A percentile compares a stretch with the other conserved stretches of the same genome.
These are phyloP conservation scores for Lepidium sativum DNA, from an alignment of 345 rosid species.

Conservation along the genomic window DNA sequence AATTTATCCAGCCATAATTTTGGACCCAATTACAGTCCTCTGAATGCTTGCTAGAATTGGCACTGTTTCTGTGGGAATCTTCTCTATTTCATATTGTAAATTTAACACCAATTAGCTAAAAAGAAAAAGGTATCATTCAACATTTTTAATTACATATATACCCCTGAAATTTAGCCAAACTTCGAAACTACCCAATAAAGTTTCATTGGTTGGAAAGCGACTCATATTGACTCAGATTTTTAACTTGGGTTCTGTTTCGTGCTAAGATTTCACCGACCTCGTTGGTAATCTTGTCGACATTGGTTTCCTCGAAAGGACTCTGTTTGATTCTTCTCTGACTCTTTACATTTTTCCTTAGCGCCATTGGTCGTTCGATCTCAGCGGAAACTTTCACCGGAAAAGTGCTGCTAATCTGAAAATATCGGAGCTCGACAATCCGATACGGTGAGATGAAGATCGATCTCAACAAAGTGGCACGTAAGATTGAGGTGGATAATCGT, in stretches of 20 bases:
- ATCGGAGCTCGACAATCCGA: background rate
- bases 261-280: background rate
- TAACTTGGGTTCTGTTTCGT: background rate
- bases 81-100: no score
- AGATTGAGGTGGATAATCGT: constrained; percentile 75
- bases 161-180: background rate
- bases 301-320: constrained; percentile 11
- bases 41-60: no score
- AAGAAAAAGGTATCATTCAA: no score
- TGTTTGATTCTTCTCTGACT: constrained; percentile 10
- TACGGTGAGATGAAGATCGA: constrained; percentile 53
- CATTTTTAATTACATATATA: background rate
- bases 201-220: background rate
- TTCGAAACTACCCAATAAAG: background rate
- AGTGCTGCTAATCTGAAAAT: background rate
- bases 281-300: constrained; percentile 27
- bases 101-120: no score
- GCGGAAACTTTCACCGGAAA: constrained; percentile 1
- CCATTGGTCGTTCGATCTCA: constrained; percentile 4
- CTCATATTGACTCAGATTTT: background rate
- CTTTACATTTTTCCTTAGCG: constrained; percentile 9
- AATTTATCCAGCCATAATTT: no score
- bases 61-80: no score
- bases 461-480: constrained; percentile 47
- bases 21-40: no score